Evolutionary conservation across 352 stramenopile species (phyloP).

Genomic region (Phytopythium litorale): DNA sequence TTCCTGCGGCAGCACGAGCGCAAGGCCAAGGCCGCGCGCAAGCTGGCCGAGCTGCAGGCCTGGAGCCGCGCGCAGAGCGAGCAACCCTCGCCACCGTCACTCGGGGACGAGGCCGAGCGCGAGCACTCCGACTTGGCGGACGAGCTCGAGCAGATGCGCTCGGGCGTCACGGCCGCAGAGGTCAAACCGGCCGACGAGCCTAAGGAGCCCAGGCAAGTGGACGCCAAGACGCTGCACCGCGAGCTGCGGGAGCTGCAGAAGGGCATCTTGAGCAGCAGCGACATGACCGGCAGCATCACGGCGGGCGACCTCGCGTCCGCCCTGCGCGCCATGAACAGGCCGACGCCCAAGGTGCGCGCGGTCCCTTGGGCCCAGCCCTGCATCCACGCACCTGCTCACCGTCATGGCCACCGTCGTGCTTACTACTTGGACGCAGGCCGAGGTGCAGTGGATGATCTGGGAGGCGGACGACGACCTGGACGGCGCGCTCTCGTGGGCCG

Average conservation of each 20-base stretch:
- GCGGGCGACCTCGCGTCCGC: constrained; percentile 39
- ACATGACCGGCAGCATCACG: constrained; percentile 37
- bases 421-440: constrained; percentile 32
- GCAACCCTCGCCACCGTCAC: background rate
- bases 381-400: background rate
- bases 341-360: constrained; percentile 25
- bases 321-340: constrained; percentile 33
- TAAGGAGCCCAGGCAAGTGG: background rate
- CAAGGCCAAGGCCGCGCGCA: constrained; percentile 36
- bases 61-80: constrained; percentile 12
- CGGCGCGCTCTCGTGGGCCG: constrained; percentile 87
- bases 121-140: constrained; percentile 17
- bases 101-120: background rate
- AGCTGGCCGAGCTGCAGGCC: constrained; percentile 27
- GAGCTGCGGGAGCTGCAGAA: constrained; percentile 53
- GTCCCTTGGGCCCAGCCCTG: background rate
- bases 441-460: constrained; percentile 97
- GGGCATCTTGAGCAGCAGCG: constrained; percentile 24
- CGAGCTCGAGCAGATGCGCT: constrained; percentile 24
- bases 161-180: constrained; percentile 2
- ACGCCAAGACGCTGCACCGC: constrained; percentile 13
- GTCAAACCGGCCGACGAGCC: background rate
- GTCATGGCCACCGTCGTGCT: no score
- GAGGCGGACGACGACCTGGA: constrained; percentile 96
- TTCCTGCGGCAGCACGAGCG: constrained; percentile 54